Evolutionary conservation across 768 basidiomycete species (phyloP).

Genomic region (Daedaleopsis sinensis): DNA sequence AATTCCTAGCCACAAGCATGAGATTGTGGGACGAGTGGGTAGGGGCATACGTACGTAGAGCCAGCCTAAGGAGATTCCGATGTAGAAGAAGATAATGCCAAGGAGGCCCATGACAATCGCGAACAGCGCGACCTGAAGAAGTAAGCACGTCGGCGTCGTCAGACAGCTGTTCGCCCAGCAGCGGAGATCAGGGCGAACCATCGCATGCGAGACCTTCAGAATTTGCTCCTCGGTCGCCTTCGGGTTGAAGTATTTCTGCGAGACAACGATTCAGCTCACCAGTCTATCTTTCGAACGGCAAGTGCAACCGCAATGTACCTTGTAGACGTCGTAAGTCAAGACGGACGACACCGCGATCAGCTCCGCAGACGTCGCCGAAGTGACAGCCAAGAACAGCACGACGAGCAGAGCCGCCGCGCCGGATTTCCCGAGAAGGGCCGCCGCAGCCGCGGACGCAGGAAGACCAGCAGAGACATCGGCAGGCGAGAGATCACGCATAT

Average conservation of each 20-base stretch:
- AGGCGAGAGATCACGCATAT: slow-evolving; percentile 52
- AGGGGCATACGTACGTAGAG: slow-evolving; percentile 63
- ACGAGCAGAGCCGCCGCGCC: slow-evolving; percentile 82
- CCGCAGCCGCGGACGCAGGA: slow-evolving; percentile 81
- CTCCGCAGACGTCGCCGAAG: slow-evolving; percentile 85
- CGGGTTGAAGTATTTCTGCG: slow-evolving; percentile 78
- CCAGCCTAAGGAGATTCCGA: slow-evolving; percentile 94
- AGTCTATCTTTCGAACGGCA: background rate
- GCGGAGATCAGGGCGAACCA: slow-evolving; percentile 41
- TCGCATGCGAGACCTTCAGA: slow-evolving; percentile 66
- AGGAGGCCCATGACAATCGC: slow-evolving; percentile 82
- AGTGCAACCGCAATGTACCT: slow-evolving; percentile 40
- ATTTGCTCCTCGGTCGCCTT: slow-evolving; percentile 76
- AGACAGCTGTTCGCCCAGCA: background rate
- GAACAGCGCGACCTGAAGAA: slow-evolving; percentile 60
- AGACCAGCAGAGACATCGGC: slow-evolving; percentile 88
- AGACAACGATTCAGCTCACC: background rate
- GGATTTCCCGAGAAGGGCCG: slow-evolving; percentile 74
- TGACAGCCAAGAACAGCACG: slow-evolving; percentile 86
- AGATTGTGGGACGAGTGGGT: background rate
- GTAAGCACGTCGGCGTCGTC: background rate
- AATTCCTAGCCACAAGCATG: slow-evolving; percentile 54
- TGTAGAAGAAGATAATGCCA: slow-evolving; percentile 85
- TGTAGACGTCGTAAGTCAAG: slow-evolving; percentile 86
- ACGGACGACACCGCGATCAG: slow-evolving; percentile 88